phyloP scores from a whole-genome alignment of 2,329 filamentous ascomycete species.

The Alternaria gaisen region DNA sequence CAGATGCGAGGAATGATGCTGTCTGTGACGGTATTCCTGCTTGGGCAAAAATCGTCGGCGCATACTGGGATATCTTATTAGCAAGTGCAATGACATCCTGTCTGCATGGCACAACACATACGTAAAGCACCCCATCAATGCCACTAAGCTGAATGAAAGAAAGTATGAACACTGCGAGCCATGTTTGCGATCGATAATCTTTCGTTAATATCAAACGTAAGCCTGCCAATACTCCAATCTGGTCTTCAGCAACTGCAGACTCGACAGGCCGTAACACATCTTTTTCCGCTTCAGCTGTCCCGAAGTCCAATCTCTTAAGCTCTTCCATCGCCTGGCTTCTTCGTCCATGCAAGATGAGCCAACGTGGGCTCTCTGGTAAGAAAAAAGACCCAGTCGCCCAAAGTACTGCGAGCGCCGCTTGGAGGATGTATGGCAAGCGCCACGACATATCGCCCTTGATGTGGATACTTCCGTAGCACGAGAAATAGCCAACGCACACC shows the following conservation, averaged over 20 bases:
- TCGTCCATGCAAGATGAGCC: background rate
- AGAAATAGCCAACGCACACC: background rate
- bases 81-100: background rate
- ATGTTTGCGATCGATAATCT: background rate
- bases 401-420: background rate
- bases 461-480: background rate
- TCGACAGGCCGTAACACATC: background rate
- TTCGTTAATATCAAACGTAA: background rate
- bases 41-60: background rate
- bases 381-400: background rate
- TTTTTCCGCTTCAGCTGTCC: background rate
- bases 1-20: background rate
- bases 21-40: background rate
- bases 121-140: background rate
- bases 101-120: background rate
- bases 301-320: background rate
- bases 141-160: background rate
- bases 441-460: background rate
- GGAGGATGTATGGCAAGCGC: background rate
- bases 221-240: background rate
- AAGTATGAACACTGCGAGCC: background rate
- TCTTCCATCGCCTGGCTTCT: background rate
- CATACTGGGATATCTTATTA: background rate
- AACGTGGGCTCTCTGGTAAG: background rate
- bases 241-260: fast-evolving